phyloP scores from a whole-genome alignment of 805 yeast genomes.

The Saturnispora sekii region DNA sequence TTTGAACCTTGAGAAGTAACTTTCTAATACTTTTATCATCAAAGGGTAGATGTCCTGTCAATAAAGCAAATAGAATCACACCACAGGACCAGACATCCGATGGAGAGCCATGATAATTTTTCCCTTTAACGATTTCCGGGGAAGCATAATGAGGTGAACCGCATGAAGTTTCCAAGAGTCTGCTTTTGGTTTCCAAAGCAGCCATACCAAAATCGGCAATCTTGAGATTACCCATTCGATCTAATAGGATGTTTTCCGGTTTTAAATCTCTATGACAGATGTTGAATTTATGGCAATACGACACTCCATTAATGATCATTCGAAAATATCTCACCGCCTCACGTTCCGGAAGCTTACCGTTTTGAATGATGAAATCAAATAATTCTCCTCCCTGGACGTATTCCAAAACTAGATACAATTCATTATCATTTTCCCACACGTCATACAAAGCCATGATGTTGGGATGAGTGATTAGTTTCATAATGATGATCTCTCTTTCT shows the following conservation, averaged over 20 bases:
- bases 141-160: constrained; percentile 89
- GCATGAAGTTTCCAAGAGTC: constrained; percentile 68
- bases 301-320: constrained; percentile 70
- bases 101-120: constrained; percentile 72
- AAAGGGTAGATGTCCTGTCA: constrained; percentile 76
- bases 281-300: constrained; percentile 72
- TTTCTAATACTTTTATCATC: constrained; percentile 74
- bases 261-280: constrained; percentile 77
- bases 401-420: constrained; percentile 67
- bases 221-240: constrained; percentile 55
- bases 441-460: constrained; percentile 90
- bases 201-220: constrained; percentile 90
- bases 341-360: constrained; percentile 61
- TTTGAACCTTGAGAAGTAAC: constrained; percentile 62
- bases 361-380: constrained; percentile 61
- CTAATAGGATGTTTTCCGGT: constrained; percentile 69
- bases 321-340: constrained; percentile 70
- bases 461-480: constrained; percentile 91
- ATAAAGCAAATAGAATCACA: constrained; percentile 65
- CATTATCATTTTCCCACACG: constrained; percentile 96
- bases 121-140: constrained; percentile 76
- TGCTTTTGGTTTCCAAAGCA: constrained; percentile 64
- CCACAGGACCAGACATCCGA: constrained; percentile 89
- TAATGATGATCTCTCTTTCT: constrained; percentile 93
- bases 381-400: constrained; percentile 86